Evolutionary conservation across 1,139 yeast genomes (phyloP).

Genomic region (Dujonia santamariae): DNA sequence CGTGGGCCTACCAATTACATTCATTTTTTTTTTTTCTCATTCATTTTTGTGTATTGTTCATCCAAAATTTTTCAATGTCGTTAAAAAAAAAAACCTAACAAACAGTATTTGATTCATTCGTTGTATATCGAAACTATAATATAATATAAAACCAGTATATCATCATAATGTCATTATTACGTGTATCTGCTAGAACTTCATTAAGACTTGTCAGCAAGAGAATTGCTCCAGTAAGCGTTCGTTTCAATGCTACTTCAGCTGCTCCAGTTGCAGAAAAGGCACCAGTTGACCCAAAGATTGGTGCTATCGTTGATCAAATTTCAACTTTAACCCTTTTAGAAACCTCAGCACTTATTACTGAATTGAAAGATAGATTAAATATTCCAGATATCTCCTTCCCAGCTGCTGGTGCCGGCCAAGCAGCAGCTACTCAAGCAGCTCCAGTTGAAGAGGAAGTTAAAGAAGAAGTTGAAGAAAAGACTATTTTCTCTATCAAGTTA

Average conservation of each 20-base stretch:
- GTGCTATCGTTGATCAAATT: conserved; percentile 85
- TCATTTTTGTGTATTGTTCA: neutral
- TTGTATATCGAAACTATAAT: neutral
- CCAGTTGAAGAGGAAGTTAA: conserved; percentile 74
- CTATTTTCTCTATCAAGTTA: conserved; percentile 86
- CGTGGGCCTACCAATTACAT: conserved; percentile 1
- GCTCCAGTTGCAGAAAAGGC: conserved; percentile 31
- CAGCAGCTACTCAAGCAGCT: conserved; percentile 68
- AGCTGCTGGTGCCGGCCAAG: conserved; percentile 64
- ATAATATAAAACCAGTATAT: neutral
- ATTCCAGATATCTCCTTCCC: conserved; percentile 93
- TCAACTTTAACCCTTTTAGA: conserved; percentile 86
- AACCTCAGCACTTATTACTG: conserved; percentile 79
- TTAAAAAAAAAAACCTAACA: conserved; percentile 1
- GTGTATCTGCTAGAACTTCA: conserved; percentile 38
- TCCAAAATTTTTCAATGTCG: conserved; percentile 19
- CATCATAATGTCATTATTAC: conserved; percentile 28
- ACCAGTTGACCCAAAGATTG: conserved; percentile 84
- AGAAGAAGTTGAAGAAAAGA: conserved; percentile 86
- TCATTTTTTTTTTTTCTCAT: conserved; percentile 4
- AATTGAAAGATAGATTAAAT: conserved; percentile 81
- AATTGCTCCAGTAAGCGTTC: conserved; percentile 21
- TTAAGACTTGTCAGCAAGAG: conserved; percentile 31
- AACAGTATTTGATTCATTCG: neutral
- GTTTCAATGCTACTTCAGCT: conserved; percentile 55